A percentile compares a stretch with the other conserved stretches of the same genome.
phyloP scores from a whole-genome alignment of 140 eudicot species.

The Stevia rebaudiana region DNA sequence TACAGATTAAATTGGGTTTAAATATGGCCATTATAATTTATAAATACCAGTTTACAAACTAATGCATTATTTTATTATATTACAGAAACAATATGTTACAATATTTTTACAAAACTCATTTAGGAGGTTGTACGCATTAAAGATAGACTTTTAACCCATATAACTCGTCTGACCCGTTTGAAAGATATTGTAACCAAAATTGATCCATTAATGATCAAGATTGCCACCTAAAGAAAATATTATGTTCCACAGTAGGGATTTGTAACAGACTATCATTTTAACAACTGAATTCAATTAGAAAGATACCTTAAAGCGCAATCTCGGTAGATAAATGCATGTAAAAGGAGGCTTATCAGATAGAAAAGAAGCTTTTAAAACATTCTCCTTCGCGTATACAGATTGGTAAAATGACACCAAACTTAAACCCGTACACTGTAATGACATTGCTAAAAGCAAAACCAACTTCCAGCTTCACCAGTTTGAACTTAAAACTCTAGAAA shows the following conservation, averaged over 20 bases:
- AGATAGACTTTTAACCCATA: neutral
- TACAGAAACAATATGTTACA: neutral
- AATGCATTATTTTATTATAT: neutral
- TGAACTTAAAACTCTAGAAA: constrained; percentile 7
- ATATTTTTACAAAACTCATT: neutral
- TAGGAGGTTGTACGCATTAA: neutral
- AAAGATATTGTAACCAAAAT: neutral
- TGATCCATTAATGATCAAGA: neutral
- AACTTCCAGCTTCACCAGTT: constrained; percentile 5
- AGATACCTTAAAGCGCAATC: constrained; percentile 16
- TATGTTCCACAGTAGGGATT: neutral
- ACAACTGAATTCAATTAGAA: constrained; percentile 2
- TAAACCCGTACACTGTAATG: constrained; percentile 25
- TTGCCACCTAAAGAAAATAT: neutral
- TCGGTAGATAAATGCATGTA: constrained; percentile 17
- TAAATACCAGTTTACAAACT: constrained; percentile 2
- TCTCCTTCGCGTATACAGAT: constrained; percentile 23
- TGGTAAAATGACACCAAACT: constrained; percentile 15
- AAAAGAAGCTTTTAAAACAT: constrained; percentile 6
- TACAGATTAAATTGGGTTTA: neutral
- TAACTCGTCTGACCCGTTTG: neutral
- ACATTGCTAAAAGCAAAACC: constrained; percentile 17
- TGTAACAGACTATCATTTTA: neutral
- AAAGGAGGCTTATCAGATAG: constrained; percentile 12
- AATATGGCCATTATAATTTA: neutral